phyloP scores from a whole-genome alignment of 441 rosid genomes.

The Melastoma candidum region DNA sequence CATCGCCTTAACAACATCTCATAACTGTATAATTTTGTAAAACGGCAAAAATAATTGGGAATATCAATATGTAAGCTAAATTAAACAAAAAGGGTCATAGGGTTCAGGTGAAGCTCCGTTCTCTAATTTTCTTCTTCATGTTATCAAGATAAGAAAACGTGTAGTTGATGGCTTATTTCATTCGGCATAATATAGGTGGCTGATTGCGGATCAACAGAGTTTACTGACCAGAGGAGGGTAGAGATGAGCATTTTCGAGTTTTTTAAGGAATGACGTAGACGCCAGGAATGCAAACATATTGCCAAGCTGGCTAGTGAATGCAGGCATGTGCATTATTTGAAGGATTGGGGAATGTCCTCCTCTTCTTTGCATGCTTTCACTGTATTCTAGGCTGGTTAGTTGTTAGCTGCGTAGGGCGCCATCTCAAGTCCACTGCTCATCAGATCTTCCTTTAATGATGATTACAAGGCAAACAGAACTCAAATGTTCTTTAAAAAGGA shows the following conservation, averaged over 20 bases:
- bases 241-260: constrained; percentile 78
- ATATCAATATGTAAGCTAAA: no score
- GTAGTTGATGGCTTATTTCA: background rate
- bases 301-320: constrained; percentile 16
- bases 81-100: constrained; percentile 19
- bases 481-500: constrained; percentile 63
- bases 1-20: no score
- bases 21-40: no score
- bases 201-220: constrained; percentile 68
- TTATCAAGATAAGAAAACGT: no score
- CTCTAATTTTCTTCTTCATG: no score
- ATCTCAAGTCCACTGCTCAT: background rate
- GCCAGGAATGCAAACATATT: constrained; percentile 10
- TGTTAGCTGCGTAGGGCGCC: constrained; percentile 4
- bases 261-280: constrained; percentile 38
- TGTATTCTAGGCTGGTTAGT: background rate
- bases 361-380: background rate
- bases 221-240: constrained; percentile 75
- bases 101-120: constrained; percentile 49
- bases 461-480: constrained; percentile 62
- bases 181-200: constrained; percentile 46
- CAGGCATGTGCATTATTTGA: constrained; percentile 54
- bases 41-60: no score
- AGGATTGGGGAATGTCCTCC: constrained; percentile 41
- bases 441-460: constrained; percentile 12